These are phyloP conservation scores for Calonectria honghensis DNA, from an alignment of 2,329 filamentous ascomycete genomes.

Conservation along the genomic window DNA sequence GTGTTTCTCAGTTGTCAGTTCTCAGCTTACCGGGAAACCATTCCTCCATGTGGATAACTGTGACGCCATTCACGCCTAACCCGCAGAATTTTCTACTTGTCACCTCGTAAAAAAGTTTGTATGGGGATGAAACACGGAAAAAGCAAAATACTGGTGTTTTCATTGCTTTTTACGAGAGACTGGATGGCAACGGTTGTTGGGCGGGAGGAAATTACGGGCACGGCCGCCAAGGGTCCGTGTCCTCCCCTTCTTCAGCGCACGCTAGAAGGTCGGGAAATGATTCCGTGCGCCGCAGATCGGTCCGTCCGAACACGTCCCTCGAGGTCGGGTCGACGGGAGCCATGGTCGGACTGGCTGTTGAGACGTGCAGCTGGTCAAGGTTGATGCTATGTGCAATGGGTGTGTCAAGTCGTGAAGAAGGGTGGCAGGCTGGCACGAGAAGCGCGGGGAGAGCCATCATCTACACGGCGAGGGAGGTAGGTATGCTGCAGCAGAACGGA, in stretches of 20 bases:
- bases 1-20: slow-evolving; percentile 4
- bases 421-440: no score
- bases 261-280: slow-evolving; percentile 26
- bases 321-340: slow-evolving; percentile 7
- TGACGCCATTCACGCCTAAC: background rate
- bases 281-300: slow-evolving; percentile 20
- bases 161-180: background rate
- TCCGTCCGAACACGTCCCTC: slow-evolving; percentile 7
- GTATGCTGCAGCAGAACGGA: background rate
- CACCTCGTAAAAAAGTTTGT: background rate
- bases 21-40: background rate
- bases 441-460: no score
- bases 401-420: background rate
- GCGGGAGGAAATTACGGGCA: background rate
- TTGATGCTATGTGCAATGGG: background rate
- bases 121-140: background rate
- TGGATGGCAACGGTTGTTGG: slow-evolving; percentile 17
- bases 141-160: background rate
- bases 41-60: background rate
- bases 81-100: background rate
- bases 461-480: no score
- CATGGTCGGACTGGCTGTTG: slow-evolving; percentile 19
- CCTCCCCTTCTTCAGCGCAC: background rate
- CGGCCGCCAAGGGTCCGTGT: background rate
- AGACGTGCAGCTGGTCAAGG: slow-evolving; percentile 2